These are phyloP conservation scores for Trichoderma lentiforme DNA, from an alignment of 2,329 filamentous ascomycete species.

Conservation along the genomic window DNA sequence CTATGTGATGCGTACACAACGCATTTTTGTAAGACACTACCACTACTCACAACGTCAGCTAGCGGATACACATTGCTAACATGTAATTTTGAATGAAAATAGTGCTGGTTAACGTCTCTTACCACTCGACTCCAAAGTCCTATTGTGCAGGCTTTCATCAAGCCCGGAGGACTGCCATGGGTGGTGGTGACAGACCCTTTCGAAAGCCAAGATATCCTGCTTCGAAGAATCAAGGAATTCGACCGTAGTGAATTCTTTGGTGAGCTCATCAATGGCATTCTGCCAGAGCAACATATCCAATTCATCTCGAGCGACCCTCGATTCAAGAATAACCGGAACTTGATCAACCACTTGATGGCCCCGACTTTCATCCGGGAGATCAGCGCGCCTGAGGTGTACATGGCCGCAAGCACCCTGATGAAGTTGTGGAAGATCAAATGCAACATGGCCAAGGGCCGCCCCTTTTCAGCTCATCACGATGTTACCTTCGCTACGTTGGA, in stretches of 20 bases:
- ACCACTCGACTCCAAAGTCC: slow-evolving; percentile 2
- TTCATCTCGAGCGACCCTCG: slow-evolving; percentile 6
- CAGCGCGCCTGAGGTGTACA: slow-evolving; percentile 9
- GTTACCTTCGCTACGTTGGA: slow-evolving; percentile 3
- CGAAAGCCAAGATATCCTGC: slow-evolving; percentile 11
- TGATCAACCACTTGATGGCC: slow-evolving; percentile 14
- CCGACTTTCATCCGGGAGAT: slow-evolving; percentile 1
- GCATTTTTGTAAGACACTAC: slow-evolving; percentile 3
- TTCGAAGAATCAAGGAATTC: slow-evolving; percentile 8
- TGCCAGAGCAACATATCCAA: slow-evolving; percentile 7
- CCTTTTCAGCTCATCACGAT: slow-evolving; percentile 5
- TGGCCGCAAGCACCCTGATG: slow-evolving; percentile 3
- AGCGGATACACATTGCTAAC: neutral
- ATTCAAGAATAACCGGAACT: slow-evolving; percentile 2
- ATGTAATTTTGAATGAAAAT: neutral
- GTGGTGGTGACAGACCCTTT: slow-evolving; percentile 8
- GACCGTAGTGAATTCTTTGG: slow-evolving; percentile 4
- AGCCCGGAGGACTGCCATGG: neutral
- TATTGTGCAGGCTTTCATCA: slow-evolving; percentile 9
- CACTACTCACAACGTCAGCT: neutral
- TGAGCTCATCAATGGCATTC: neutral
- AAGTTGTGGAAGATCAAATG: slow-evolving; percentile 10
- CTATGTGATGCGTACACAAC: slow-evolving; percentile 6
- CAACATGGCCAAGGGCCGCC: neutral
- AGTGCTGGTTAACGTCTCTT: slow-evolving; percentile 10